Evolutionary conservation across 2,329 filamentous ascomycete genomes (phyloP), one percentile per base, ranked within the genome.

Genomic region (Erysiphe pulchra): DNA sequence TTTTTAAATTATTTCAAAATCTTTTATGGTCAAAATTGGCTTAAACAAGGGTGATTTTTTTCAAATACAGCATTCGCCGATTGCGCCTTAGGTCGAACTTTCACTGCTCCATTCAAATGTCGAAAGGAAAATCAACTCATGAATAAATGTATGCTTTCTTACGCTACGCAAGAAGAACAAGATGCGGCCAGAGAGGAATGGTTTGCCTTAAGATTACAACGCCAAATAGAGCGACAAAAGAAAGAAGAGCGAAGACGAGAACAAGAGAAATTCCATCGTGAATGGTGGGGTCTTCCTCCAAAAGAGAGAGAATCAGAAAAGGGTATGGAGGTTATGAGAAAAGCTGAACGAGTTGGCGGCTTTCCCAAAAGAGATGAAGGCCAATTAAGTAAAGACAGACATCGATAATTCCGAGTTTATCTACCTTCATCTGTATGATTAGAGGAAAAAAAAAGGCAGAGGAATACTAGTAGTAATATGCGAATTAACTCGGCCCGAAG

Each of bases 141-240:
- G 90, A 98, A 98, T 64, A 69, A 67, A 50, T 98, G 90, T 66
- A 94, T 98, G 85, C 69, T 86, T 53, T 62, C 69, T 47, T 80
- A 92, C 64, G 86, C 87, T 46, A 92, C 82, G 51, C 80, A 77
- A 51, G 75, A 71, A 46, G 83, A 92, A 60, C 73, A 92, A 61
- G 90, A 98, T 63, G 76, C 75, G 20, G 90, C 90, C 51, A 69
- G 90, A 45, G 81, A 85, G 61, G 85, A 95, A 59, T 98, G 90
- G 90, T 95, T 95, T 61, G 73, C 75, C 45, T 69, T 73, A 51
- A 71, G 82, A 45, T 67, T 82, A 54, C 73, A 84, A 63, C 69
- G 86, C 47, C 71, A 75, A 54, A 65, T 65, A 47, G 74, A 79
- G 60, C 65, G 75, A 34, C 77, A 84, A 60, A 67, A 69, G 50